Evolutionary conservation across 164 flowering plant genomes (phyloP), one percentile per base, ranked within the genome.

Genomic region (Euptelea pleiosperma): DNA sequence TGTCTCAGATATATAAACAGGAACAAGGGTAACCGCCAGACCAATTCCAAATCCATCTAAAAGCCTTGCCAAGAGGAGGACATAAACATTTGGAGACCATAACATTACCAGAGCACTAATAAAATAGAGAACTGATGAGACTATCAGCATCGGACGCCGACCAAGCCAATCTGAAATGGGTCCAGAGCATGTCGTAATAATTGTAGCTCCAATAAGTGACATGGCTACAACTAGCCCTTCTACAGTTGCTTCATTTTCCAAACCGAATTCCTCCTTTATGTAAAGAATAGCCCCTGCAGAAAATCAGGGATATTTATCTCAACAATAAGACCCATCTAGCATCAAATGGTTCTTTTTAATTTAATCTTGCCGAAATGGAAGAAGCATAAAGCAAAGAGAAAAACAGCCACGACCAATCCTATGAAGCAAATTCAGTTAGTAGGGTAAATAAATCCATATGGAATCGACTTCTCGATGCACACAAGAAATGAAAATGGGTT

Each of bases 41-140:
- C 98, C 98, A 57, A 87, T 69, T 22, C 95, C 96, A 65, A 92
- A 92, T 19, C 98, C 98, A 70, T 92, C 95, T 25, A 92, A 45
- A 4, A 92, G 79, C 68, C 98, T 78, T 8, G 83, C 98, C 30
- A 87, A 21, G 29, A 82, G 87, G 25, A 92, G 76, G 8, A 87
- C 72, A 64, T 83, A 87, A 14, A 92, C 95, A 75, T 92, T 87
- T n/a, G 96, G 96, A 8, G 98, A 85, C 95, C 98, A 92, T 18
- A 89, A 40, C 98, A 92, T 87, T 18, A 92, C 65, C 66, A 92
- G 63, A 51, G 95, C 88, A 70, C 98, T 73, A 5, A 92, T 7
- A 48, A 89, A 87, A 50, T 87, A 92, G 3, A 92, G 77, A 37
- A 81, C 15, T 14, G 98, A 87, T 11, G 98, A 89, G 4, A 70